Evolutionary conservation across 305 asterid species (phyloP).

Genomic region (Fraxinus latifolia): DNA sequence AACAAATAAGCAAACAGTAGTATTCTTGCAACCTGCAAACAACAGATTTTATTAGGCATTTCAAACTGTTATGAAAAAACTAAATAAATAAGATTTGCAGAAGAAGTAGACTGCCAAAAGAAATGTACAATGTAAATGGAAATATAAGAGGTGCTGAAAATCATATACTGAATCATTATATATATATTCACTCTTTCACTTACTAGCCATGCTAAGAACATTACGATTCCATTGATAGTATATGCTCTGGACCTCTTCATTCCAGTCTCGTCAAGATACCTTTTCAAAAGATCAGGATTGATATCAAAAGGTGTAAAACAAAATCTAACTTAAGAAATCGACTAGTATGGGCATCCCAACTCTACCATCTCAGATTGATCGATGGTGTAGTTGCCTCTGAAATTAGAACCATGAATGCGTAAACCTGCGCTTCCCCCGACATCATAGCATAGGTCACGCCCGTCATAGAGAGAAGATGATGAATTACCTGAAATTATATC

Average conservation of each 20-base stretch:
- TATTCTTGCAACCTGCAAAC: constrained; percentile 74
- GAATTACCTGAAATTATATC: constrained; percentile 51
- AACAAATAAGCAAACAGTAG: constrained; percentile 61
- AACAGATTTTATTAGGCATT: neutral
- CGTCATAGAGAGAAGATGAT: constrained; percentile 69
- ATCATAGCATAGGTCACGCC: constrained; percentile 57
- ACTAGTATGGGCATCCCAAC: neutral
- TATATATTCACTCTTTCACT: constrained; percentile 14
- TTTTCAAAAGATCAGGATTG: constrained; percentile 20
- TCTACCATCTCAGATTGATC: constrained; percentile 83
- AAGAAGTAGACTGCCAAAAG: neutral
- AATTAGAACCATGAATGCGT: constrained; percentile 56
- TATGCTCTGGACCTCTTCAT: constrained; percentile 59
- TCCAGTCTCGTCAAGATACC: constrained; percentile 88
- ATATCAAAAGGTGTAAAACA: constrained; percentile 7
- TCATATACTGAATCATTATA: neutral
- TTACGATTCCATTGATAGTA: constrained; percentile 56
- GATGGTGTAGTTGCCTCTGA: constrained; percentile 88
- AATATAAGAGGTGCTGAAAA: neutral
- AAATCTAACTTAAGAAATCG: neutral
- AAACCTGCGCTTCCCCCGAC: constrained; percentile 80
- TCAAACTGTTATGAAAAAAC: neutral
- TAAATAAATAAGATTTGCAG: neutral
- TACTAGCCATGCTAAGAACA: constrained; percentile 74
- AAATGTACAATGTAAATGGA: neutral